Evolutionary conservation across 495 filamentous ascomycete species (phyloP).

Genomic region (Talaromyces adpressus): DNA sequence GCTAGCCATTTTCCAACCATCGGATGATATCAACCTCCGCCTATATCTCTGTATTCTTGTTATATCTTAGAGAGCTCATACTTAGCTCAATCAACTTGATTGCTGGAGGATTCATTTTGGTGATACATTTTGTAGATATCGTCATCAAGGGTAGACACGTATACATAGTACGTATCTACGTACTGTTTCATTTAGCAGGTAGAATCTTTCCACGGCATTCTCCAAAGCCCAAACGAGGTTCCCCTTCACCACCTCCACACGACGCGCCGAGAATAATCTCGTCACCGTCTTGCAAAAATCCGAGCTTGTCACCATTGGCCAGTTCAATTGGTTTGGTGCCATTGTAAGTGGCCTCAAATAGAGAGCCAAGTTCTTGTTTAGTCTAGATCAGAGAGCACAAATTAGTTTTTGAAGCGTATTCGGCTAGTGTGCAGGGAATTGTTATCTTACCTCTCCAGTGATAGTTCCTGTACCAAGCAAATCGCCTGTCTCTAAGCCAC

Average conservation of each 20-base stretch:
- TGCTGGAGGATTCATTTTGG: no score
- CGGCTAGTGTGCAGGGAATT: not conserved
- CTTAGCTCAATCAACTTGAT: no score
- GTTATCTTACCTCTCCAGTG: constrained; percentile 13
- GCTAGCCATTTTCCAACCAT: no score
- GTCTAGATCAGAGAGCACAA: constrained; percentile 3
- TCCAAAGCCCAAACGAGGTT: constrained; percentile 15
- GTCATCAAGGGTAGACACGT: no score
- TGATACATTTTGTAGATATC: no score
- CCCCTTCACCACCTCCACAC: constrained; percentile 13
- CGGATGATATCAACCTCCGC: no score
- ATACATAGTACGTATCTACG: no score
- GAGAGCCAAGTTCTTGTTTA: constrained; percentile 13
- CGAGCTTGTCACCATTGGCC: not conserved
- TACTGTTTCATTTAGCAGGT: constrained; percentile 7
- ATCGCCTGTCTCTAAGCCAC: constrained; percentile 17
- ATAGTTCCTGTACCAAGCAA: constrained; percentile 22
- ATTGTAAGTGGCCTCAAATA: constrained; percentile 14
- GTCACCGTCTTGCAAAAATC: constrained; percentile 19
- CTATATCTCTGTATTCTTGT: no score
- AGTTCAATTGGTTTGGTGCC: constrained; percentile 3
- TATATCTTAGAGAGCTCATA: no score
- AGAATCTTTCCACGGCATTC: constrained; percentile 15
- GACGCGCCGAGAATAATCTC: constrained; percentile 21
- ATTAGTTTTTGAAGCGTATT: not conserved